Evolutionary conservation across 75 land plant genomes (phyloP), one percentile per base, ranked within the genome.

Genomic region (Isoetes taiwanensis): DNA sequence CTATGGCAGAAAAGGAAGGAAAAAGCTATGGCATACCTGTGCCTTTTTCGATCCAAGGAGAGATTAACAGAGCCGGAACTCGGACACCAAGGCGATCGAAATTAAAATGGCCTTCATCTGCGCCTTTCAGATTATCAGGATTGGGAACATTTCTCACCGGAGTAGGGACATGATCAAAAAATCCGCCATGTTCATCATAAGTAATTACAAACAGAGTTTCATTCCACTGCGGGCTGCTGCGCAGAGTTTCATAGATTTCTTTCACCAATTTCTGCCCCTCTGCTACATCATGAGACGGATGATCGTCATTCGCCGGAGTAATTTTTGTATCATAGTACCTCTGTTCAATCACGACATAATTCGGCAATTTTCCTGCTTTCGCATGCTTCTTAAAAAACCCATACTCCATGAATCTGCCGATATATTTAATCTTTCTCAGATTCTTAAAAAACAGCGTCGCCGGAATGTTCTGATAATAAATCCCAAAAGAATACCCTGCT

Each of bases 41-140:
- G 50, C 90, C 90, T 74, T 78, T 85, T 72, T 85, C 80, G 73
- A 85, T 85, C 90, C 90, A 85, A 52, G 90, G 90, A n/a, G 90
- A 85, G 16, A 78, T 72, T 72, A 81, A 72, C 30, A 85, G 75
- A 2, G 90, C 80, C 0, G 90, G 90, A 1, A 85, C 82, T 2
- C 90, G 78, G 52, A 85, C 84, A 14, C 90, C 90, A 30, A 85
- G 67, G 59, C 81, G 41, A 54, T 81, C 73, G 56, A 85, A 85
- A 62, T 70, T 65, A 66, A 85, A 85, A 59, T 43, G 72, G 40
- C 38, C 52, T 17, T 78, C 78, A 1, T 62, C 75, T 9, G 70
- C 70, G 2, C 90, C 90, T 8, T 56, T 56, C 30, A 73, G 59
- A 11, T 80, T 81, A 72, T 80, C 90, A 2, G 85, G 90, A 53